phyloP scores from a whole-genome alignment of 306 rosid species.

The Cicer arietinum region DNA sequence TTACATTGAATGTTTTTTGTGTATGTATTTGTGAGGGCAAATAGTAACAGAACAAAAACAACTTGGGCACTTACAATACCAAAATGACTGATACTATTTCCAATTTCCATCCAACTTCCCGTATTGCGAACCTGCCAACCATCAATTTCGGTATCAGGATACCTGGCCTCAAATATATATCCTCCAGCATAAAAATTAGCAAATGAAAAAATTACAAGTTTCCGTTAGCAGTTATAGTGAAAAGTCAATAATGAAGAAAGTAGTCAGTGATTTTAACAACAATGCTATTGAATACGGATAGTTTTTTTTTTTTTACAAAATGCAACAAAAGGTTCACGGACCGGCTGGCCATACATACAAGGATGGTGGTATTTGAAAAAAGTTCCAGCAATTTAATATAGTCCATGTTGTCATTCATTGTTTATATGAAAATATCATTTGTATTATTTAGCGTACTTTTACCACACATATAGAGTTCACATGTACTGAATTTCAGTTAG shows the following conservation, averaged over 20 bases:
- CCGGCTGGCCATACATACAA: not conserved
- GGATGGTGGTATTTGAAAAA: too few relatives aligned
- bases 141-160: constrained; percentile 26
- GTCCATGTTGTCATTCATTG: too few relatives aligned
- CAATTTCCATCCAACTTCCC: constrained; percentile 98
- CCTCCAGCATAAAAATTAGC: not conserved
- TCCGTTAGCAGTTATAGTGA: not conserved
- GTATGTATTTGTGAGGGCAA: constrained; percentile 78
- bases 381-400: too few relatives aligned
- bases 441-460: too few relatives aligned
- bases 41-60: constrained; percentile 80
- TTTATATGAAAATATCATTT: too few relatives aligned
- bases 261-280: not conserved
- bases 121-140: constrained; percentile 73
- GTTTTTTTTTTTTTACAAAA: not conserved
- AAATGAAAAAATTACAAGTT: not conserved
- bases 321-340: not conserved
- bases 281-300: not conserved
- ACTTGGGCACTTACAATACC: constrained; percentile 95
- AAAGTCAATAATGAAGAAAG: not conserved
- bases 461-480: too few relatives aligned
- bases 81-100: constrained; percentile 89
- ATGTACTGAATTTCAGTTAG: too few relatives aligned
- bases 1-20: constrained; percentile 68
- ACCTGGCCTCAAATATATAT: constrained; percentile 3